phyloP scores from a whole-genome alignment of 306 rosid species.

The Cicer bijugum region DNA sequence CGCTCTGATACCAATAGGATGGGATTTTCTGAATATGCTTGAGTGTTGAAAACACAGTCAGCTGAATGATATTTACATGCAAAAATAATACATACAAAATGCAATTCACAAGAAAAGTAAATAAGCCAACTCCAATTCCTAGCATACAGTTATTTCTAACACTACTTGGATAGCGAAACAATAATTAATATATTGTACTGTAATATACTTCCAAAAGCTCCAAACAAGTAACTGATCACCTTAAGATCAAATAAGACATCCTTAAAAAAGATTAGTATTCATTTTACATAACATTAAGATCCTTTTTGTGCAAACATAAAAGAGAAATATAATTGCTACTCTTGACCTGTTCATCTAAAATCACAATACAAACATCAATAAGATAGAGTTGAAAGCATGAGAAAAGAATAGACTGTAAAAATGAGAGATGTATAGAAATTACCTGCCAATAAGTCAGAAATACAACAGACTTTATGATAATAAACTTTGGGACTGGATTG shows the following conservation, averaged over 20 bases:
- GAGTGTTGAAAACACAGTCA: slow-evolving; percentile 3
- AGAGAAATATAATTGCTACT: slow-evolving; percentile 10
- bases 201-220: neutral
- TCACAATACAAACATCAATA: neutral
- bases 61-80: neutral
- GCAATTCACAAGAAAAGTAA: neutral
- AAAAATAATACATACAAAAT: neutral
- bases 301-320: slow-evolving; percentile 28
- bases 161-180: slow-evolving; percentile 10
- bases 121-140: neutral
- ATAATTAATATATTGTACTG: neutral
- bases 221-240: slow-evolving; percentile 5
- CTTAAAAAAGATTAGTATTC: neutral
- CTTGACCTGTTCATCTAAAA: slow-evolving; percentile 17
- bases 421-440: slow-evolving; percentile 5
- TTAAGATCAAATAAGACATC: slow-evolving; percentile 34
- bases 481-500: slow-evolving; percentile 95
- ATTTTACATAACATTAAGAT: slow-evolving; percentile 29
- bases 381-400: slow-evolving; percentile 23
- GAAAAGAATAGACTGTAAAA: slow-evolving; percentile 9
- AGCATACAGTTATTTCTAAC: neutral
- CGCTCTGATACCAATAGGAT: neutral
- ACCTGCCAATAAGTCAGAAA: slow-evolving; percentile 99
- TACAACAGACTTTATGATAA: slow-evolving; percentile 91
- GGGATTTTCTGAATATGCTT: neutral